These are phyloP conservation scores for Russula foetens DNA, from an alignment of 768 basidiomycete genomes.

Conservation along the genomic window DNA sequence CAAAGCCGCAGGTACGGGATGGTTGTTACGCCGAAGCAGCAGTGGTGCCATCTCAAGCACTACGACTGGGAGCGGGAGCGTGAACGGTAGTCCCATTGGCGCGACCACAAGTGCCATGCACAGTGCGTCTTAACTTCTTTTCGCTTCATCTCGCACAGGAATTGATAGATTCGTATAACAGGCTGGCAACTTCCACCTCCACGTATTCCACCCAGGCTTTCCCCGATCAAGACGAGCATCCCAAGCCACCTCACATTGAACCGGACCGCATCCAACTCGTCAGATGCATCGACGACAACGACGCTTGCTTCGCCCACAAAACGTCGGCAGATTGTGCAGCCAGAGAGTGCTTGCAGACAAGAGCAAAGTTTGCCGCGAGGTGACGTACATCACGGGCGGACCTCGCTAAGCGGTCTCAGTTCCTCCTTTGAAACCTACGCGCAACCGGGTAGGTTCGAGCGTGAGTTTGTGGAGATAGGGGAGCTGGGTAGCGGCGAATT, in stretches of 20 bases:
- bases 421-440: conserved; percentile 32
- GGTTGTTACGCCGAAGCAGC: conserved; percentile 70
- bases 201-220: conserved; percentile 39
- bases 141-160: background rate
- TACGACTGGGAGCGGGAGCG: conserved; percentile 47
- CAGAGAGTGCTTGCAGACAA: background rate
- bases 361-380: background rate
- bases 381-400: background rate
- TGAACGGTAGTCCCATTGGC: conserved; percentile 37
- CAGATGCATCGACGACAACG: conserved; percentile 32
- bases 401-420: background rate
- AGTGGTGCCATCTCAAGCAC: conserved; percentile 67
- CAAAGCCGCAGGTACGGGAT: conserved; percentile 35
- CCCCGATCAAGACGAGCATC: conserved; percentile 36
- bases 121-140: conserved; percentile 33
- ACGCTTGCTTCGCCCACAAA: conserved; percentile 7
- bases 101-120: conserved; percentile 60
- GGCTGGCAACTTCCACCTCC: conserved; percentile 52
- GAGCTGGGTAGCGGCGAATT: conserved; percentile 89
- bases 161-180: conserved; percentile 22
- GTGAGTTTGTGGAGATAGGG: conserved; percentile 71
- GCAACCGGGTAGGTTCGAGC: conserved; percentile 62
- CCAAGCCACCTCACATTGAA: conserved; percentile 31
- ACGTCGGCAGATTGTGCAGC: background rate
- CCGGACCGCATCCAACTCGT: conserved; percentile 49